These are phyloP conservation scores for Leptomonas pyrrhocoris DNA, from an alignment of 208 protist genomes.

Conservation along the genomic window DNA sequence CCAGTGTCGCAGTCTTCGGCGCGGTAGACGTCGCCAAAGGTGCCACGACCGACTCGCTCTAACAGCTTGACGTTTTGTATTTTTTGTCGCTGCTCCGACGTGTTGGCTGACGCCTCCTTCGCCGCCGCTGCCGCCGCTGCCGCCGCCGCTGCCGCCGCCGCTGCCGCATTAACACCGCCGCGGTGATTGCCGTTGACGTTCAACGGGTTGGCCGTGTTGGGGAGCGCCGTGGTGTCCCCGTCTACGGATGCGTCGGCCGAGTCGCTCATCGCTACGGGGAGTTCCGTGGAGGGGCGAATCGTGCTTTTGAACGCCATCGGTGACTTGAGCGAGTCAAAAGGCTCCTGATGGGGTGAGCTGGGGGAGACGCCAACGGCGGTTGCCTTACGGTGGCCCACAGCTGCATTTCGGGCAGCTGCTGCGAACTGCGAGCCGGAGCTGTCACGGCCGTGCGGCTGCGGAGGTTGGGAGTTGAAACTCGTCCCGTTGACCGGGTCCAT, in stretches of 20 bases:
- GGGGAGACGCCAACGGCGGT: background rate
- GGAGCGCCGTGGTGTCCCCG: conserved; percentile 4
- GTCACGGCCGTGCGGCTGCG: conserved; percentile 8
- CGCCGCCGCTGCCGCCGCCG: background rate
- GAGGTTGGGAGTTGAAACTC: conserved; percentile 21
- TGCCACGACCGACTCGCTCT: conserved; percentile 81
- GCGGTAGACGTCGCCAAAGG: conserved; percentile 84
- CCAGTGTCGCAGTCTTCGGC: conserved; percentile 79
- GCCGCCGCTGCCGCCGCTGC: background rate
- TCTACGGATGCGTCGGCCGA: background rate
- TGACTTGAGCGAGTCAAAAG: conserved; percentile 9
- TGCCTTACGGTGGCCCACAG: conserved; percentile 11
- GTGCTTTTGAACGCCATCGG: conserved; percentile 19
- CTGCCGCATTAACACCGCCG: no score
- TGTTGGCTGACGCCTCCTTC: no score
- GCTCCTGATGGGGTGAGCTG: conserved; percentile 1
- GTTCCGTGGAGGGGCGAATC: conserved; percentile 3
- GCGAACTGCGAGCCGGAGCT: conserved; percentile 12
- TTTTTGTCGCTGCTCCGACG: conserved; percentile 26
- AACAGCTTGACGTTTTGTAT: conserved; percentile 41
- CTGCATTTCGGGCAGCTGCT: background rate
- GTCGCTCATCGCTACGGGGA: conserved; percentile 1
- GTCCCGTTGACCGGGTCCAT: conserved; percentile 48
- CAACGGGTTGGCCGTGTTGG: background rate
- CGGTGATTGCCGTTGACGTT: background rate